These are phyloP conservation scores for Tulasnella sp. DNA, from an alignment of 768 basidiomycete genomes.

Conservation along the genomic window DNA sequence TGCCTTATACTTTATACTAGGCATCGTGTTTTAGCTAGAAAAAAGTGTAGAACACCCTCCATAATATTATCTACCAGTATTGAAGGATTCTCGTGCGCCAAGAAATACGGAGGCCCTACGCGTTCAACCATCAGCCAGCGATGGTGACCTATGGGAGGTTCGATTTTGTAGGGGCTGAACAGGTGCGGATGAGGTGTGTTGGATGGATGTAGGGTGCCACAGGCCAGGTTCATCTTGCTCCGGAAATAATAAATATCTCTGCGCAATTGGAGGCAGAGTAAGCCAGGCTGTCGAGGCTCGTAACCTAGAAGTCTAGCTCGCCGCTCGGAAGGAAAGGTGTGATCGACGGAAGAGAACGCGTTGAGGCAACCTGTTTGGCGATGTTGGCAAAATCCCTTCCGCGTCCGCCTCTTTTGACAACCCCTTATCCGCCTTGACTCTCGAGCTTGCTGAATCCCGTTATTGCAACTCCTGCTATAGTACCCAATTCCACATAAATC, in stretches of 20 bases:
- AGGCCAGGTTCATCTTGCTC: background rate
- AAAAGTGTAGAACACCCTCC: background rate
- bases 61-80: background rate
- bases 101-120: background rate
- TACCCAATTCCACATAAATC: too few relatives aligned
- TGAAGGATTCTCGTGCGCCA: background rate
- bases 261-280: background rate
- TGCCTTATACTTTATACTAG: conserved; percentile 11
- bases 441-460: too few relatives aligned
- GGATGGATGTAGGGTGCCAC: background rate
- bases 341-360: background rate
- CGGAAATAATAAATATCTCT: background rate
- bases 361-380: too few relatives aligned
- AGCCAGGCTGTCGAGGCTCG: background rate
- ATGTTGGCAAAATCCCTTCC: too few relatives aligned
- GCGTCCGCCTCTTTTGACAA: too few relatives aligned
- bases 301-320: background rate
- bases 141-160: background rate
- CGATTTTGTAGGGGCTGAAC: background rate
- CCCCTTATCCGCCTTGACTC: too few relatives aligned
- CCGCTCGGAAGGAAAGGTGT: background rate
- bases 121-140: background rate
- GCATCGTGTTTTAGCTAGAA: background rate
- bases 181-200: too few relatives aligned
- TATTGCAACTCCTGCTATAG: too few relatives aligned